phyloP scores from a whole-genome alignment of 805 yeast genomes.

The Monosporozyma siamensis region DNA sequence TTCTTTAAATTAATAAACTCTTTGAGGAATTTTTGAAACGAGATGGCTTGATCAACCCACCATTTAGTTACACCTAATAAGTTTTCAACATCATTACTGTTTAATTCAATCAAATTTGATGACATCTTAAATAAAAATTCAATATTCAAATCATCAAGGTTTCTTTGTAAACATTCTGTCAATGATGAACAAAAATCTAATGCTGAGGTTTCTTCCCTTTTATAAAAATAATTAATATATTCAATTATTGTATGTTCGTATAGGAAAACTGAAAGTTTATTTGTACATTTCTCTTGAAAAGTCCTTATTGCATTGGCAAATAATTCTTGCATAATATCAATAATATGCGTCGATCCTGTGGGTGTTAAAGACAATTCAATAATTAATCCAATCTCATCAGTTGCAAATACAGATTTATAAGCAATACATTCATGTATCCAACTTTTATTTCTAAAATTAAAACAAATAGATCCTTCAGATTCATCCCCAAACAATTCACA shows the following conservation, averaged over 20 bases:
- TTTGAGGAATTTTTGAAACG: conserved; percentile 30
- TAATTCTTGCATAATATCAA: conserved; percentile 29
- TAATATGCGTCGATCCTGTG: conserved; percentile 35
- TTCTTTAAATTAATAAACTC: conserved; percentile 26
- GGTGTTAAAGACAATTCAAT: conserved; percentile 43
- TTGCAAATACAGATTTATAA: conserved; percentile 33
- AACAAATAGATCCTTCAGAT: conserved; percentile 40
- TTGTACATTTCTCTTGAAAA: conserved; percentile 12
- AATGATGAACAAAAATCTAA: conserved; percentile 40
- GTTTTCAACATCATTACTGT: conserved; percentile 6
- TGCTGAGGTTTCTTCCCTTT: conserved; percentile 31
- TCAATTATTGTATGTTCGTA: conserved; percentile 42
- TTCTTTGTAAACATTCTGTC: conserved; percentile 34
- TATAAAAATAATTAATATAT: conserved; percentile 37
- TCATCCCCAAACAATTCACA: conserved; percentile 58
- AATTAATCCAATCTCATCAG: conserved; percentile 34
- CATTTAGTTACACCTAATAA: conserved; percentile 27
- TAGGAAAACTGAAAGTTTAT: conserved; percentile 33
- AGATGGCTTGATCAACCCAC: conserved; percentile 37
- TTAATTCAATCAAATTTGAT: conserved; percentile 23
- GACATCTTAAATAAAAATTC: conserved; percentile 38
- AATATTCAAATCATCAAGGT: conserved; percentile 25
- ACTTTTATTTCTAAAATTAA: conserved; percentile 29
- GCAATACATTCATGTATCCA: conserved; percentile 35
- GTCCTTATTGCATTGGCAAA: conserved; percentile 18